These are phyloP conservation scores for Coelastrella sp. DNA, from an alignment of 139 green algal species.

Conservation along the genomic window DNA sequence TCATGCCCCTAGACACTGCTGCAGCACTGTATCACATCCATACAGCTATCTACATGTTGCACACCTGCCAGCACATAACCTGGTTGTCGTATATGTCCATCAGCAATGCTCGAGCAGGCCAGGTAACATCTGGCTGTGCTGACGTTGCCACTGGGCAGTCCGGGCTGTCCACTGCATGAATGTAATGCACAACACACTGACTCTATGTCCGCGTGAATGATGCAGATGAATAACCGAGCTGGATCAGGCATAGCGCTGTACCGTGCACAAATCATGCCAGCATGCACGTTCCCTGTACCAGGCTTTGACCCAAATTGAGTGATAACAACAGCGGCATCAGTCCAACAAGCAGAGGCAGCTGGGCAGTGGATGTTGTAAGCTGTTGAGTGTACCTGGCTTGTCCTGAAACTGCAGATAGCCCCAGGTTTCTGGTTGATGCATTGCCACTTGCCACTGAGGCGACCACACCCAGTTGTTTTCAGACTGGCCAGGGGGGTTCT, in stretches of 20 bases:
- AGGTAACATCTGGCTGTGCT: constrained; percentile 29
- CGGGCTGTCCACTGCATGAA: not conserved
- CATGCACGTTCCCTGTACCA: no score
- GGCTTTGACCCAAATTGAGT: no score
- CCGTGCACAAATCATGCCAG: not conserved
- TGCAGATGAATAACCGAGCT: no score
- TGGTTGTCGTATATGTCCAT: constrained; percentile 52
- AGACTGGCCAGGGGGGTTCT: constrained; percentile 8
- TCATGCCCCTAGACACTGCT: no score
- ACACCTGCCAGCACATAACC: constrained; percentile 32
- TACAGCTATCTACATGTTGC: no score
- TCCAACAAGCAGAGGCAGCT: not conserved
- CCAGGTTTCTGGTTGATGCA: constrained; percentile 57
- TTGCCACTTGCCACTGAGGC: constrained; percentile 51
- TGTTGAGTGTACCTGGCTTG: not conserved
- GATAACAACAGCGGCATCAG: no score
- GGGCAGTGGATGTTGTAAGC: not conserved
- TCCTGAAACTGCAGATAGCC: constrained; percentile 49
- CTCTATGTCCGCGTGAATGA: no score
- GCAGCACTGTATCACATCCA: no score
- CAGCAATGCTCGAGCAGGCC: constrained; percentile 45
- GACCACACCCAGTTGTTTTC: constrained; percentile 44
- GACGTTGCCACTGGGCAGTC: not conserved
- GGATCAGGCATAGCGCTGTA: not conserved
- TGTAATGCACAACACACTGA: not conserved